Conservation (phyloP, 192 early-diverging fungal species). For the Linnemannia elongata region DNA sequence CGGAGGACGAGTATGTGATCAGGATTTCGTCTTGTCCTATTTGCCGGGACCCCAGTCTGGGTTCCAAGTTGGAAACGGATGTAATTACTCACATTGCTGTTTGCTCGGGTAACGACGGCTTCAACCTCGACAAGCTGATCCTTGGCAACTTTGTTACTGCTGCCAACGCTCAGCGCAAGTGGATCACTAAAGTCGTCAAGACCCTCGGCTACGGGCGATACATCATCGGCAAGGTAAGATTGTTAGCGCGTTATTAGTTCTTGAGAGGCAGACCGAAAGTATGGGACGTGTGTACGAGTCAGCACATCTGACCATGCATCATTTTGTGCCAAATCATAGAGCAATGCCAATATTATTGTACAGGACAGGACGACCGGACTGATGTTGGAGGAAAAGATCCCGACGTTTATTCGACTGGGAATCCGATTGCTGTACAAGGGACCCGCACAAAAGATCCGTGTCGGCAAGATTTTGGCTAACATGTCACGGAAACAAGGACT, state of each 20-base stretch:
- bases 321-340: conserved; percentile 36
- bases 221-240: conserved; percentile 63
- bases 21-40: conserved; percentile 78
- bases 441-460: conserved; percentile 61
- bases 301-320: not conserved
- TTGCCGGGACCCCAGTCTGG: conserved; percentile 71
- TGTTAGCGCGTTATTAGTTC: no score
- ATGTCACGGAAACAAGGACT: conserved; percentile 79
- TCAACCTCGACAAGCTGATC: conserved; percentile 78
- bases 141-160: conserved; percentile 85
- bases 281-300: not conserved
- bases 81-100: conserved; percentile 83
- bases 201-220: conserved; percentile 77
- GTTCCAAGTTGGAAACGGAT: conserved; percentile 72
- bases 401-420: conserved; percentile 81
- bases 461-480: conserved; percentile 62
- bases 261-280: not conserved
- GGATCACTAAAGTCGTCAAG: conserved; percentile 74
- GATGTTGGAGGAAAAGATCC: conserved; percentile 83
- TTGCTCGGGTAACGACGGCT: conserved; percentile 80
- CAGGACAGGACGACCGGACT: conserved; percentile 78
- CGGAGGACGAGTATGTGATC: conserved; percentile 73
- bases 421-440: conserved; percentile 83
- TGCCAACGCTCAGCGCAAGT: conserved; percentile 78
- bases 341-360: conserved; percentile 82